A percentile compares a stretch with the other conserved stretches of the same genome.
Evolutionary conservation across 2,329 filamentous ascomycete genomes (phyloP).

Genomic region (Emergomyces pasteurianus): DNA sequence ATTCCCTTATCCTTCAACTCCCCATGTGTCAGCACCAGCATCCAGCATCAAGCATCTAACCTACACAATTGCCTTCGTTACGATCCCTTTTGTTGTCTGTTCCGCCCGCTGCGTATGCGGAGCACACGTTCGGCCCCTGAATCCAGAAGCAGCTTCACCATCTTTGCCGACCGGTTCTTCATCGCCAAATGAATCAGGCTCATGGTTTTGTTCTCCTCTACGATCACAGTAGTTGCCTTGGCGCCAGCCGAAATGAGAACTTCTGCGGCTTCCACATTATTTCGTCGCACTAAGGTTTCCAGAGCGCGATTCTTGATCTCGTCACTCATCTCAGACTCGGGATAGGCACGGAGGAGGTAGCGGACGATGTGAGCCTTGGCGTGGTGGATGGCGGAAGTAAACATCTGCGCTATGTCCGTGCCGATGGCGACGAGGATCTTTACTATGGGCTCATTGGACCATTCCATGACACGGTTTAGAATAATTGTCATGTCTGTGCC

Average conservation of each 20-base stretch:
- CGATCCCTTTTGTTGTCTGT: no score
- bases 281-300: neutral
- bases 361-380: neutral
- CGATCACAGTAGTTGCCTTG: neutral
- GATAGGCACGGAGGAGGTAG: neutral
- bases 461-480: neutral
- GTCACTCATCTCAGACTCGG: neutral
- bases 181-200: neutral
- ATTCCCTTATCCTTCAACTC: no score
- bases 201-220: neutral
- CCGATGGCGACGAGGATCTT: neutral
- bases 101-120: neutral
- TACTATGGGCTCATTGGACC: neutral
- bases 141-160: neutral
- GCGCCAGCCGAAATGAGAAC: neutral
- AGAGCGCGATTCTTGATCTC: neutral
- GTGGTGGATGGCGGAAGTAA: neutral
- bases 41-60: no score
- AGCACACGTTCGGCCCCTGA: neutral
- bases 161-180: neutral
- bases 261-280: neutral
- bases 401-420: neutral
- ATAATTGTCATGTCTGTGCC: neutral
- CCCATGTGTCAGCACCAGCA: no score
- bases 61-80: no score